Conservation (phyloP, 768 basidiomycete genomes). For the Auriscalpium vulgare region DNA sequence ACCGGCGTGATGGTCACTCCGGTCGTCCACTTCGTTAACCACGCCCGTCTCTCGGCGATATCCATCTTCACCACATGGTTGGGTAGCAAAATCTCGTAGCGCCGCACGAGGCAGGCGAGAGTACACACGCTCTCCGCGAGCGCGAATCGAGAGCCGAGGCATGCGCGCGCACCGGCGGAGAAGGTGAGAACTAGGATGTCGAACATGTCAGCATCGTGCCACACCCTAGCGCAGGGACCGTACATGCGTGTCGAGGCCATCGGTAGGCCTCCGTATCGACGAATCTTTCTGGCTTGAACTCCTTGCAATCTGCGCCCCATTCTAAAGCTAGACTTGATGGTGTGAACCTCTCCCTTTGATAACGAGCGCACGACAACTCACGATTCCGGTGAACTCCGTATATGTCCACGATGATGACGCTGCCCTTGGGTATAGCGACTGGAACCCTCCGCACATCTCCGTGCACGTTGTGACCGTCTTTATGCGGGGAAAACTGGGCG, state of each 20-base stretch:
- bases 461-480: background rate
- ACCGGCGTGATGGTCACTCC: slow-evolving; percentile 29
- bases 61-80: slow-evolving; percentile 24
- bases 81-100: slow-evolving; percentile 34
- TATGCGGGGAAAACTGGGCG: slow-evolving; percentile 23
- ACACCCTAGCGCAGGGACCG: slow-evolving; percentile 7
- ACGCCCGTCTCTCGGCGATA: slow-evolving; percentile 26
- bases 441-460: slow-evolving; percentile 22
- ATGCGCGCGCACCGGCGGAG: slow-evolving; percentile 35
- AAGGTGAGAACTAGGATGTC: slow-evolving; percentile 33
- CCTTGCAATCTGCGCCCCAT: slow-evolving; percentile 38
- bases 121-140: slow-evolving; percentile 33
- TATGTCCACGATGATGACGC: slow-evolving; percentile 32
- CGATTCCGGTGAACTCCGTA: slow-evolving; percentile 38
- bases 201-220: background rate
- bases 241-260: slow-evolving; percentile 47
- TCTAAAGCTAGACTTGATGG: slow-evolving; percentile 28
- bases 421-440: slow-evolving; percentile 32
- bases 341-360: background rate
- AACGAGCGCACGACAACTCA: slow-evolving; percentile 21
- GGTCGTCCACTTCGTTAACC: slow-evolving; percentile 30
- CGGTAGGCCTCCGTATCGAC: slow-evolving; percentile 40
- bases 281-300: slow-evolving; percentile 44
- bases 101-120: slow-evolving; percentile 35
- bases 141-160: slow-evolving; percentile 44